These are phyloP conservation scores for Phanerochaete carnosa DNA, from an alignment of 768 basidiomycete species.

Conservation along the genomic window DNA sequence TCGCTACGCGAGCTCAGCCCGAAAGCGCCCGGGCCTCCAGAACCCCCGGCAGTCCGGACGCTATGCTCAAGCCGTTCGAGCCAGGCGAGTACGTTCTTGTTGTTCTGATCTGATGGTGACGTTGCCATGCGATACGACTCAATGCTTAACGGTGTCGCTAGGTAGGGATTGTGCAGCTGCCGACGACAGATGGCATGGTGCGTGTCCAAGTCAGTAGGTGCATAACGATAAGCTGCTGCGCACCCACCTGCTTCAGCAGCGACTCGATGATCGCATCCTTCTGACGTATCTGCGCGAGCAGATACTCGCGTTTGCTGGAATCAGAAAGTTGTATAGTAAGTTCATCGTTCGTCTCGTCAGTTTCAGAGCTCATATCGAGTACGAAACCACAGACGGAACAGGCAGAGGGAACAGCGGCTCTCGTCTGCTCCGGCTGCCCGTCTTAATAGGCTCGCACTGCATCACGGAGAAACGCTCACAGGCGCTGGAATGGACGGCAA, in stretches of 20 bases:
- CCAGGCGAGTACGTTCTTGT: constrained; percentile 70
- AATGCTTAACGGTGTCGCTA: constrained; percentile 75
- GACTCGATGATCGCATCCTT: constrained; percentile 87
- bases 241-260: constrained; percentile 71
- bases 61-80: constrained; percentile 62
- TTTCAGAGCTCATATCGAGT: background rate
- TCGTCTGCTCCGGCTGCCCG: background rate
- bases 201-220: background rate
- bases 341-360: background rate
- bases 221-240: background rate
- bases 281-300: constrained; percentile 81
- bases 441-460: constrained; percentile 16
- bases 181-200: background rate
- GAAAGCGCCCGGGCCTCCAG: constrained; percentile 44
- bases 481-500: constrained; percentile 9
- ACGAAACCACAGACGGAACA: constrained; percentile 1
- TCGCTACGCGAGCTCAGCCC: constrained; percentile 36
- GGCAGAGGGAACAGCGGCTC: background rate
- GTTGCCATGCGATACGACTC: constrained; percentile 78
- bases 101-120: constrained; percentile 69
- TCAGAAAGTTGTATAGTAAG: constrained; percentile 24
- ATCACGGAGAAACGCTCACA: constrained; percentile 7
- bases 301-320: constrained; percentile 79
- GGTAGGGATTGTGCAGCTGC: constrained; percentile 77
- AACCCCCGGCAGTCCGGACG: constrained; percentile 46